phyloP scores from a whole-genome alignment of 495 filamentous ascomycete species.

The Penicillium odoratum region DNA sequence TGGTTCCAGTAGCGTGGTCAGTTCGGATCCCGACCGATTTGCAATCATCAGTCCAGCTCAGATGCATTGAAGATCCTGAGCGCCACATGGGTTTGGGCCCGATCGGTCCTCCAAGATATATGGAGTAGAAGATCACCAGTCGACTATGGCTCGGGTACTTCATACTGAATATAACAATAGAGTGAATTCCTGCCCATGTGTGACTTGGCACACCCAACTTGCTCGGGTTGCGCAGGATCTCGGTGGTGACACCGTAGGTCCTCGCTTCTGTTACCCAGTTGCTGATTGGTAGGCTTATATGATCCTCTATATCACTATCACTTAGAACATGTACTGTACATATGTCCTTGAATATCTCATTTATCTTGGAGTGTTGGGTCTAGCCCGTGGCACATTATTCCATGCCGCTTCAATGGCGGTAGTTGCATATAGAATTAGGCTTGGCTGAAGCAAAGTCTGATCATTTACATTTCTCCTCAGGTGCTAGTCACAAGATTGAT shows the following conservation, averaged over 20 bases:
- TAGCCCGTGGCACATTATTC: not conserved
- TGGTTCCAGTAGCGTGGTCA: not conserved
- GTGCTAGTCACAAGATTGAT: no score
- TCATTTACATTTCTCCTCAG: not conserved
- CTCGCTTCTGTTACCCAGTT: not conserved
- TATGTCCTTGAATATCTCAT: not conserved
- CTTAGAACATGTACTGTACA: not conserved
- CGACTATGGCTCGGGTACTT: not conserved
- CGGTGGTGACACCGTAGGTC: not conserved
- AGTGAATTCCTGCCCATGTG: not conserved
- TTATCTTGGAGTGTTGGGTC: not conserved
- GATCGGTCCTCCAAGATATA: not conserved
- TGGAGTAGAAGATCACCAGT: not conserved
- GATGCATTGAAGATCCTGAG: conserved; percentile 10
- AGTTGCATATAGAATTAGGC: not conserved
- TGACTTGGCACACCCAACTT: not conserved
- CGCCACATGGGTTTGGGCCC: conserved; percentile 10
- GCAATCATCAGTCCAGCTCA: conserved; percentile 4
- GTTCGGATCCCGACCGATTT: conserved; percentile 1
- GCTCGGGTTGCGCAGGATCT: not conserved
- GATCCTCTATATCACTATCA: not conserved
- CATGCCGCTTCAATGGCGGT: not conserved
- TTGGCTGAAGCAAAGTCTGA: not conserved
- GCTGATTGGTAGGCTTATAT: not conserved
- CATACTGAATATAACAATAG: no score